Percentiles rank a stretch among this genome's conserved stretches.
Evolutionary conservation across 2,329 filamentous ascomycete genomes (phyloP).

Genomic region (Aspergillus novofumigatus): DNA sequence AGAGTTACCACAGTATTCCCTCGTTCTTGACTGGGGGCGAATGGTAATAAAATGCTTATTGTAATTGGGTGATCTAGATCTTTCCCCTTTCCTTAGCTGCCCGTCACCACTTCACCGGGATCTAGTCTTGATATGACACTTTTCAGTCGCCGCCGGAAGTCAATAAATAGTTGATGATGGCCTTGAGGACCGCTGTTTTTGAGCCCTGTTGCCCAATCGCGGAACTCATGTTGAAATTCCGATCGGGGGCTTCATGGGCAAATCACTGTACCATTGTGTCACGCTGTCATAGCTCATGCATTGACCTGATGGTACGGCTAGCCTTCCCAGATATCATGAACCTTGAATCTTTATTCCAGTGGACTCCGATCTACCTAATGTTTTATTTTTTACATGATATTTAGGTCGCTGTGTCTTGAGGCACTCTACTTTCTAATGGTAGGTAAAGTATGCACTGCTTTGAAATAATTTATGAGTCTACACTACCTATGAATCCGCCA

Average conservation of each 20-base stretch:
- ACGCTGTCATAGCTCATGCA: constrained; percentile 1
- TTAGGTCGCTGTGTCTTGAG: background rate
- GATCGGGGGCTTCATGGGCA: constrained; percentile 10
- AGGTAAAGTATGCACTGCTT: background rate
- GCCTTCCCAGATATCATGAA: background rate
- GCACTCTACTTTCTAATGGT: background rate
- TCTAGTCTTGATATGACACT: background rate
- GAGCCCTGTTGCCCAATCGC: constrained; percentile 13
- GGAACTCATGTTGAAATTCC: constrained; percentile 12
- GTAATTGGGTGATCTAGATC: background rate
- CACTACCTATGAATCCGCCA: too few species aligned
- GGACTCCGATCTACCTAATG: background rate
- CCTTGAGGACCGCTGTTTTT: constrained; percentile 7
- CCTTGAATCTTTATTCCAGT: background rate
- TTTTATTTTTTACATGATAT: background rate
- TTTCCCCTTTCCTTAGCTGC: background rate
- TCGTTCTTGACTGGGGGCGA: background rate
- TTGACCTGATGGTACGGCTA: background rate
- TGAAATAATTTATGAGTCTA: background rate
- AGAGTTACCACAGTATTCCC: background rate
- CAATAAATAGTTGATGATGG: background rate
- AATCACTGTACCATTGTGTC: background rate
- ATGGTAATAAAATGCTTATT: background rate
- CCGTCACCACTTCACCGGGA: background rate
- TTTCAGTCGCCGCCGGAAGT: background rate